Percentiles rank a stretch among this genome's conserved stretches.
These are phyloP conservation scores for Retiboletus flavoniger DNA, from an alignment of 1,284 basidiomycete species.

Conservation along the genomic window DNA sequence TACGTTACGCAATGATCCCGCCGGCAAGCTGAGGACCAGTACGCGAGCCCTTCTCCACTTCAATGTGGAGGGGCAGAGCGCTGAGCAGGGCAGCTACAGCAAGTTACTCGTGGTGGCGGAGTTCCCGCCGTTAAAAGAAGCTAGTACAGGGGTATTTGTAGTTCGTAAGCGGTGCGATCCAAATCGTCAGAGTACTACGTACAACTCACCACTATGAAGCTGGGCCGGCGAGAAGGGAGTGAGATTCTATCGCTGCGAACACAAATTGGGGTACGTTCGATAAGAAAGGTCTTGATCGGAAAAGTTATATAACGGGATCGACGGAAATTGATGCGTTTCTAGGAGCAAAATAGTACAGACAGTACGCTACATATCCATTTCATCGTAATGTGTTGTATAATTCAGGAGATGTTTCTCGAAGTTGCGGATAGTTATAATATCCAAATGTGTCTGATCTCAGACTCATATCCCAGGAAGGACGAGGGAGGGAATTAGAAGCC, in stretches of 20 bases:
- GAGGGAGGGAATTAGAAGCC: constrained; percentile 17
- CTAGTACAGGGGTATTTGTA: not conserved
- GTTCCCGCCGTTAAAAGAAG: constrained; percentile 7
- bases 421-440: constrained; percentile 15
- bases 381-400: constrained; percentile 15
- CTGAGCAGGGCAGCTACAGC: not conserved
- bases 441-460: constrained; percentile 15
- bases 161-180: constrained; percentile 7
- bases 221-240: not conserved
- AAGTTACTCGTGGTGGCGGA: not conserved
- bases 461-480: constrained; percentile 9
- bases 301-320: constrained; percentile 4
- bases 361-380: constrained; percentile 25
- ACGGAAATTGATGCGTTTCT: constrained; percentile 28
- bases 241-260: not conserved
- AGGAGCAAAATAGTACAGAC: constrained; percentile 29
- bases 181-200: constrained; percentile 13
- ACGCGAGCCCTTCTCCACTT: not conserved
- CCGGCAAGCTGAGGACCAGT: not conserved
- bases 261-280: not conserved
- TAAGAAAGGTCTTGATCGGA: not conserved
- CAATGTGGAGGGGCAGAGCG: not conserved
- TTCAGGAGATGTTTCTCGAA: constrained; percentile 4
- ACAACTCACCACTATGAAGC: not conserved
- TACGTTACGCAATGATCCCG: not conserved